Base-by-base conservation (phyloP, 495 filamentous ascomycete genomes). In the Daldinia childiae region DNA sequence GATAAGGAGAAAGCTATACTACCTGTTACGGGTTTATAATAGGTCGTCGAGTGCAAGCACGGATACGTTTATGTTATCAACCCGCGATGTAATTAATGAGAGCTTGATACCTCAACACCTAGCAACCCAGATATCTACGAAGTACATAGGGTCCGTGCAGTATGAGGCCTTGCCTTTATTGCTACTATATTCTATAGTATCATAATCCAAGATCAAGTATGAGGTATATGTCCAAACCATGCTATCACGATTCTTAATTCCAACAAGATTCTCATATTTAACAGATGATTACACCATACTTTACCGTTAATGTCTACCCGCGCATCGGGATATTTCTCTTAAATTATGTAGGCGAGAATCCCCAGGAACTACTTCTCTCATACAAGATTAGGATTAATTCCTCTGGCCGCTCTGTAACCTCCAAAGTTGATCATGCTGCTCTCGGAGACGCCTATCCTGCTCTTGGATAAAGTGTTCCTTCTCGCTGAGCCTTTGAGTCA, bases 351-450 rank as follows among this genome's bases (percentile, higher is more conserved):
- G 15, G 19, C 17, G 21, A 14, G 45, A 26, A 11, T 24, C 45
- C 45, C 19, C 9, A 21, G 24, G 12, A 17, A 51, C 5, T 4
- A 21, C 4, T 26, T 51, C 24, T 4, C 45, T 12, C 1, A 9
- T 26, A 12, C 24, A 12, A 21, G 0, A 11, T 26, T 2, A 51
- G 21, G 14, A 55, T 30, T 55, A 55, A 32, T 32, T 30, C 51
- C 9, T n/a, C 15, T 55, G 15, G 32, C 51, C 6, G 27, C 21
- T 55, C 27, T 29, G 26, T 4, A 29, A 15, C 55, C 32, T 58
- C 34, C 30, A 26, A 9, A 58, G n/a, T 26, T 38, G 17, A 26
- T 58, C 55, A 26, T 38, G 30, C 24, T 58, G 55, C 55, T 58
- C 55, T 4, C 55, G 30, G 0, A 39, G 34, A 39, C 55, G 55